Evolutionary conservation across 805 yeast genomes (phyloP), one percentile per base, ranked within the genome.

Genomic region (Ogataea zsoltii): DNA sequence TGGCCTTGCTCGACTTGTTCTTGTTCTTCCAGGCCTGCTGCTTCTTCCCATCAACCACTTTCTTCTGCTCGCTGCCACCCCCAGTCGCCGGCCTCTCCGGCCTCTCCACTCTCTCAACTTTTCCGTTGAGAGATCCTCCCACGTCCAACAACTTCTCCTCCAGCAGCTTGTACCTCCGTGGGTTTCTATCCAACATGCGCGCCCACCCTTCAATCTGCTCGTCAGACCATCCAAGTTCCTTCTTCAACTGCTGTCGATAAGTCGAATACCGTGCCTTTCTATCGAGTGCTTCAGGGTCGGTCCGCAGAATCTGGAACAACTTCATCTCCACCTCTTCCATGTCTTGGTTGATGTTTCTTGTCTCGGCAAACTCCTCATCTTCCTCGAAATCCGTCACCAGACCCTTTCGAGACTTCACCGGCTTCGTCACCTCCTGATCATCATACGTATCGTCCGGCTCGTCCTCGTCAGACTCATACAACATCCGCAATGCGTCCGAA

Each of bases 191-290:
- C 15, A 90, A 61, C 85, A 86, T 85, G 45, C 85, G 69, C 1
- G 85, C 84, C 97, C 97, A 92, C 0, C 96, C 96, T 71, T 91
- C 97, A 38, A 92, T 80, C 61, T 88, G 96, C 58, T 89, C 96
- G 63, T 90, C 91, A 0, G 90, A 72, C 96, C 96, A 89, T 1
- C 71, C 71, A 0, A 83, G 76, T 31, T 71, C 70, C 5, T 62
- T 54, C 51, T 74, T 78, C 60, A 88, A 67, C 19, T 72, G 74
- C 26, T 69, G 65, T 42, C 96, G 71, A 9, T 60, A 65, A 34
- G 69, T 66, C 0, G 82, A 50, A 40, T 60, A 51, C 49, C 97
- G 70, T 10, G 70, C 60, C 0, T 66, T 48, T 47, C 79, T 73
- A 7, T 67, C 75, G 44, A 85, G 76, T 26, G 76, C 63, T 1